phyloP scores from a whole-genome alignment of 352 stramenopile species.

The Globisporangium perplexum region DNA sequence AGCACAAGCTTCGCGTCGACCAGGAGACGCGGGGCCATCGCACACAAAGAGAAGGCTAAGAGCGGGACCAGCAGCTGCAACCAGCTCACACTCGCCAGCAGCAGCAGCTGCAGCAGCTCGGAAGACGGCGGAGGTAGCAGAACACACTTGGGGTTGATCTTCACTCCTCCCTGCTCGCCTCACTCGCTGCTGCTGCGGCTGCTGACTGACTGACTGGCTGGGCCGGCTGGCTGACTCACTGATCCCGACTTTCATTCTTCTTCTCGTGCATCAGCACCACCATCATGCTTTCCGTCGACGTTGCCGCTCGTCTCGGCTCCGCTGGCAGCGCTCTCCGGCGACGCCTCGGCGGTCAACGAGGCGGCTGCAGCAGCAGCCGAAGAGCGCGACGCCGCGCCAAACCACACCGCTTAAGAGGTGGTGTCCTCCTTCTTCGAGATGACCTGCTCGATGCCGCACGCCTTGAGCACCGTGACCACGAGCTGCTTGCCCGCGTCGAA shows the following conservation, averaged over 20 bases:
- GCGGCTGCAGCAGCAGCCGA: too few species aligned
- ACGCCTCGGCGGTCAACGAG: too few species aligned
- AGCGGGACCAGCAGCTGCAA: neutral
- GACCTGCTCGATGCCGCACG: slow-evolving; percentile 98
- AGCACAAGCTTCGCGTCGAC: too few species aligned
- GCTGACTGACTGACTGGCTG: neutral
- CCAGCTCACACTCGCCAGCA: neutral
- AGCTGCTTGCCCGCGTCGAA: slow-evolving; percentile 97
- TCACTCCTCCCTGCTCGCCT: neutral
- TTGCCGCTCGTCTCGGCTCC: slow-evolving; percentile 1
- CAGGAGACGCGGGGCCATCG: neutral
- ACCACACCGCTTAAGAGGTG: slow-evolving; percentile 12
- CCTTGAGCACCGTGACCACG: slow-evolving; percentile 93
- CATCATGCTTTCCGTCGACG: neutral
- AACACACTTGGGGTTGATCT: slow-evolving; percentile 3
- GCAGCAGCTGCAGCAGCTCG: neutral
- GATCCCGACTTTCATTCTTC: slow-evolving; percentile 1
- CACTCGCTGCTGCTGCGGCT: neutral
- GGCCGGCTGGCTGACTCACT: slow-evolving; percentile 1
- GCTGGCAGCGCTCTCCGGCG: neutral
- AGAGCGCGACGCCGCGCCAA: neutral
- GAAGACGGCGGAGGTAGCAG: neutral
- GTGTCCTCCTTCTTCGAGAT: slow-evolving; percentile 96
- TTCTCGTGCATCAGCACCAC: neutral
- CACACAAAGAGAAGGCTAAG: neutral